Evolutionary conservation across 805 yeast genomes (phyloP), one percentile per base, ranked within the genome.

Genomic region (Groenewaldozyma tartarivorans): DNA sequence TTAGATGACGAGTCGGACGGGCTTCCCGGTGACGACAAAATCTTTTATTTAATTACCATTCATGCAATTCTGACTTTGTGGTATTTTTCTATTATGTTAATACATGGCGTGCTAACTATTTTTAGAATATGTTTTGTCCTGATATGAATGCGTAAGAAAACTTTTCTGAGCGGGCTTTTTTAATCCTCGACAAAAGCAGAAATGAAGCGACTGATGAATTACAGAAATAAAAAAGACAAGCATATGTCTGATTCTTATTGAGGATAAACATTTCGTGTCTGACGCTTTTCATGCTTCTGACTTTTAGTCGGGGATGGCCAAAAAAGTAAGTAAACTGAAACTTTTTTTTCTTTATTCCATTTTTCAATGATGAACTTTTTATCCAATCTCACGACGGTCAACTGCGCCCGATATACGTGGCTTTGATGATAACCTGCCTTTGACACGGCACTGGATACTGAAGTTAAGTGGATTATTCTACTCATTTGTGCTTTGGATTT

Each of bases 1-100:
- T 62, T 58, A 79, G 96, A 88, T 87, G 96, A 87, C 96, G 96
- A 87, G 96, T 87, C 96, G 77, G 94, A 87, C 84, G 86, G 85
- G 92, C 64, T 81, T 72, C 84, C 85, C 84, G 81, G 74, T 86
- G 96, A 85, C 77, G 95, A 86, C n/a, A n/a, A n/a, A 82, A 72
- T 36, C 29, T 69, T 53, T 54, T 65, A 67, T 75, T 71, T 71
- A 64, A 67, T 60, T 71, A 81, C 96, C 96, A 87, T 87, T 88
- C 96, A 87, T 87, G 96, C 96, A 61, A 72, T 69, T 70, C 95
- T 86, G 79, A 74, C 29, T 24, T 7, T 29, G 43, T 26, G 15
- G 22, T 19, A 7, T 18, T 27, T 35, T 36, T 20, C 35, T 13
- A 15, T 7, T 35, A 17, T 9, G 16, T 32, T 35, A 7, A 7